Conservation (phyloP, 345 rosid species). For the Hypericum perforatum region DNA sequence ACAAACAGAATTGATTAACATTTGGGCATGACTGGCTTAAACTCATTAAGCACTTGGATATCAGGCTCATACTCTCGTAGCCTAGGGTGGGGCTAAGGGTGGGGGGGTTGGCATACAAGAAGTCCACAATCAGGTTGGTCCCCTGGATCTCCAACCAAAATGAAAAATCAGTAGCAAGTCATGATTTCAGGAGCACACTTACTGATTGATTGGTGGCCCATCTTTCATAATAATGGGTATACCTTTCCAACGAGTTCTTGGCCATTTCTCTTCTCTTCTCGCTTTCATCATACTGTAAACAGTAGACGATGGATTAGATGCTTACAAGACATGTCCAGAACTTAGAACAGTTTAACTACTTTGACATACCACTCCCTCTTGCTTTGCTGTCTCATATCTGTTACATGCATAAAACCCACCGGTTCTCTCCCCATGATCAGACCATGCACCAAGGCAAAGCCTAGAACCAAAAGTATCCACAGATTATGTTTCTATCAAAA, state of each 20-base stretch:
- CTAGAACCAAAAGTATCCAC: slow-evolving; percentile 26
- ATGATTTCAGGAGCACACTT: slow-evolving; percentile 16
- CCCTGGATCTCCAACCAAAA: too few relatives aligned
- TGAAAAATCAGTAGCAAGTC: too few relatives aligned
- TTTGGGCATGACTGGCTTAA: too few relatives aligned
- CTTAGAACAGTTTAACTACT: not conserved
- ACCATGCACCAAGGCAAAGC: slow-evolving; percentile 75
- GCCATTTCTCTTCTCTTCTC: slow-evolving; percentile 91
- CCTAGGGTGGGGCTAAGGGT: too few relatives aligned
- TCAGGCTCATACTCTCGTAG: too few relatives aligned
- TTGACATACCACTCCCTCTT: slow-evolving; percentile 67
- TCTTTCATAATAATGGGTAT: slow-evolving; percentile 83
- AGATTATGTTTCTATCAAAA: too few relatives aligned
- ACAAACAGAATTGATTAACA: too few relatives aligned
- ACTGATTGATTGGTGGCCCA: slow-evolving; percentile 89
- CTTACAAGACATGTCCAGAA: slow-evolving; percentile 1
- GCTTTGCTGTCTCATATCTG: slow-evolving; percentile 74
- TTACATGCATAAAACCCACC: slow-evolving; percentile 77
- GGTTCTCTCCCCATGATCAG: slow-evolving; percentile 72
- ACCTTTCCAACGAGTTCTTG: slow-evolving; percentile 73
- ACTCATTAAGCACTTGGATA: too few relatives aligned
- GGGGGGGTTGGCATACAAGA: too few relatives aligned
- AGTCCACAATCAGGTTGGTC: too few relatives aligned
- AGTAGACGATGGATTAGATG: not conserved
- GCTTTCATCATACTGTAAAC: slow-evolving; percentile 55